These are phyloP conservation scores for Xylariaceae sp. DNA, from an alignment of 2,329 filamentous ascomycete species.

Conservation along the genomic window DNA sequence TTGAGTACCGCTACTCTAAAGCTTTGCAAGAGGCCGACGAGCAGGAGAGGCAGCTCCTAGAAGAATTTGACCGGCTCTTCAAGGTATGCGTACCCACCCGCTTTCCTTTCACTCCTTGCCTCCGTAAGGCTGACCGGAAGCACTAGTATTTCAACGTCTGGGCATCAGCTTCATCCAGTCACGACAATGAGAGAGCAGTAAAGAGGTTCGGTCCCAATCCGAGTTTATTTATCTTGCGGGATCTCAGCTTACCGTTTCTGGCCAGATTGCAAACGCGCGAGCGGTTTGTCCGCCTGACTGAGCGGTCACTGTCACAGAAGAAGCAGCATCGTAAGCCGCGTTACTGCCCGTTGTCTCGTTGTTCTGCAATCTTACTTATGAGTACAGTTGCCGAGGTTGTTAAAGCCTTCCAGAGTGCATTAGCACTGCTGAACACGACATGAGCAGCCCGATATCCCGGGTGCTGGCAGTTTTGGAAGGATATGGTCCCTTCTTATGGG, in stretches of 20 bases:
- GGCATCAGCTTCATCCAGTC: conserved; percentile 62
- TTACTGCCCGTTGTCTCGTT: conserved; percentile 9
- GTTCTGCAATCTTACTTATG: conserved; percentile 10
- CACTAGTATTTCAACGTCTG: conserved; percentile 70
- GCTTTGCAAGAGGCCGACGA: conserved; percentile 56
- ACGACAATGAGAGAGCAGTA: conserved; percentile 69
- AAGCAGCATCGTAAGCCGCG: conserved; percentile 69
- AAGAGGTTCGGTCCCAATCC: conserved; percentile 56
- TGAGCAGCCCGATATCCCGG: too few relatives aligned
- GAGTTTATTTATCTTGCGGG: not conserved
- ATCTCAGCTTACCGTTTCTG: not conserved
- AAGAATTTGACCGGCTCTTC: conserved; percentile 61
- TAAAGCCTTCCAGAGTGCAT: conserved; percentile 53
- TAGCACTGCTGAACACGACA: conserved; percentile 42
- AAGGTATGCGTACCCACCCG: conserved; percentile 38
- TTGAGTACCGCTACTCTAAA: conserved; percentile 60
- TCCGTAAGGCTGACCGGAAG: not conserved
- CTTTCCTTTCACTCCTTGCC: conserved; percentile 1
- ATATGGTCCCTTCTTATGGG: too few relatives aligned
- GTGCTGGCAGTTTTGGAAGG: too few relatives aligned
- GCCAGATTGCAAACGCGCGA: conserved; percentile 69
- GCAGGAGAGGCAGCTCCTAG: conserved; percentile 57
- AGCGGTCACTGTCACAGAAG: conserved; percentile 63
- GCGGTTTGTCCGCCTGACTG: conserved; percentile 66
- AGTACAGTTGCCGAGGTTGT: conserved; percentile 47